phyloP scores from a whole-genome alignment of 495 filamentous ascomycete genomes.

The Physcia stellaris region DNA sequence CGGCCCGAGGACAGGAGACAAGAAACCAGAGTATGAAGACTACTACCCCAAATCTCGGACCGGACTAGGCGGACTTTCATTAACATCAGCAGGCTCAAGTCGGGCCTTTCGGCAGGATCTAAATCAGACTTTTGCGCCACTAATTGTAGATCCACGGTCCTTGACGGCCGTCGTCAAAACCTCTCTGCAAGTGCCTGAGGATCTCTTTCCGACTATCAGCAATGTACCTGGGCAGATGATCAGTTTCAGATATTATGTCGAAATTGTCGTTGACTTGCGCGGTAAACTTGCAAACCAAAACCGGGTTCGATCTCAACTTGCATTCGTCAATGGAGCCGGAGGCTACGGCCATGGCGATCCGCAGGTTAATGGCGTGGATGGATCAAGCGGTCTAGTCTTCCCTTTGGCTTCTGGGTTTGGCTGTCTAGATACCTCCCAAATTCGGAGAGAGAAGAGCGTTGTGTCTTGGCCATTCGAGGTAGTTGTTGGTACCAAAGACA shows the following conservation, averaged over 20 bases:
- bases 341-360: constrained; percentile 28
- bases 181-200: constrained; percentile 73
- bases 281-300: constrained; percentile 63
- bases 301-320: constrained; percentile 44
- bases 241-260: constrained; percentile 83
- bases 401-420: constrained; percentile 40
- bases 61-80: constrained; percentile 66
- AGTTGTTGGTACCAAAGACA: constrained; percentile 78
- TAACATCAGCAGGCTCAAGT: constrained; percentile 66
- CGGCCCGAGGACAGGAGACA: constrained; percentile 43
- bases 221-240: constrained; percentile 84
- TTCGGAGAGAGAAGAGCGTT: constrained; percentile 78
- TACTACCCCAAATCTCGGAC: constrained; percentile 62
- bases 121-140: constrained; percentile 68
- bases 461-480: constrained; percentile 73
- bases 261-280: constrained; percentile 82
- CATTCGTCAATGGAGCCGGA: constrained; percentile 35
- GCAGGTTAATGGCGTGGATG: constrained; percentile 30
- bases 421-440: constrained; percentile 79
- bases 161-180: constrained; percentile 65
- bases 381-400: constrained; percentile 24
- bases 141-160: constrained; percentile 72
- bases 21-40: constrained; percentile 62
- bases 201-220: constrained; percentile 83
- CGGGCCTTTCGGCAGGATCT: constrained; percentile 91